A percentile compares a stretch with the other conserved stretches of the same genome.
Evolutionary conservation across 495 filamentous ascomycete species (phyloP).

Genomic region (Aspergillus ellipticus): DNA sequence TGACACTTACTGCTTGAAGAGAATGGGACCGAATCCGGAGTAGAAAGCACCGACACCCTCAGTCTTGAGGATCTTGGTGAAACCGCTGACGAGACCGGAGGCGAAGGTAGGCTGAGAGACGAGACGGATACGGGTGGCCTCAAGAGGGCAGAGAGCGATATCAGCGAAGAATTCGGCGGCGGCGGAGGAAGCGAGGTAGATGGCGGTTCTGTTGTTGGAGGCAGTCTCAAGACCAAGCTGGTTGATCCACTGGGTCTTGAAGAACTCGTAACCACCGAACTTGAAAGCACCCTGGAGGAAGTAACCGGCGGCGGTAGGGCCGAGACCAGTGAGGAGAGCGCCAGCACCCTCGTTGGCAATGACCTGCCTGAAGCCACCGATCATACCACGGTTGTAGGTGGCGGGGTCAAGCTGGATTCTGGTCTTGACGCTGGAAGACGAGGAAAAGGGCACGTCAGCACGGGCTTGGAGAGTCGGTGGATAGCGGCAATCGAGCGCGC

Average conservation of each 20-base stretch:
- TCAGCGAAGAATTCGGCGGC: constrained; percentile 90
- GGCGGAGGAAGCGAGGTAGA: constrained; percentile 84
- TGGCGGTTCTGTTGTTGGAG: constrained; percentile 77
- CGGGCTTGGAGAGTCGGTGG: constrained; percentile 15
- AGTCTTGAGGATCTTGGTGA: constrained; percentile 77
- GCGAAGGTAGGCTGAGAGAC: constrained; percentile 88
- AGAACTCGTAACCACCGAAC: constrained; percentile 93
- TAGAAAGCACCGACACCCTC: constrained; percentile 91
- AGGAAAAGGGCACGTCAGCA: constrained; percentile 23
- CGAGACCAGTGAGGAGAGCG: constrained; percentile 82
- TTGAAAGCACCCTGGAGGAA: constrained; percentile 95
- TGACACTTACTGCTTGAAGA: constrained; percentile 90
- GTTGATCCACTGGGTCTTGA: constrained; percentile 93
- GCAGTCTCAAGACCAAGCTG: constrained; percentile 73
- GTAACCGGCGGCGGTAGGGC: constrained; percentile 86
- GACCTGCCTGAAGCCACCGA: constrained; percentile 84
- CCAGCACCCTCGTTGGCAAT: constrained; percentile 80
- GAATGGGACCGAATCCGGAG: constrained; percentile 88
- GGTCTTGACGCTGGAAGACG: constrained; percentile 77
- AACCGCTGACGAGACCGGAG: constrained; percentile 73
- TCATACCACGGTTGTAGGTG: constrained; percentile 85
- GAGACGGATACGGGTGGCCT: constrained; percentile 93
- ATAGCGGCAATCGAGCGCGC: neutral
- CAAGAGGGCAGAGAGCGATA: constrained; percentile 89
- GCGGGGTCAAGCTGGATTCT: constrained; percentile 88